Conservation (phyloP, 1,284 basidiomycete genomes). For the Puccinia novopanici region DNA sequence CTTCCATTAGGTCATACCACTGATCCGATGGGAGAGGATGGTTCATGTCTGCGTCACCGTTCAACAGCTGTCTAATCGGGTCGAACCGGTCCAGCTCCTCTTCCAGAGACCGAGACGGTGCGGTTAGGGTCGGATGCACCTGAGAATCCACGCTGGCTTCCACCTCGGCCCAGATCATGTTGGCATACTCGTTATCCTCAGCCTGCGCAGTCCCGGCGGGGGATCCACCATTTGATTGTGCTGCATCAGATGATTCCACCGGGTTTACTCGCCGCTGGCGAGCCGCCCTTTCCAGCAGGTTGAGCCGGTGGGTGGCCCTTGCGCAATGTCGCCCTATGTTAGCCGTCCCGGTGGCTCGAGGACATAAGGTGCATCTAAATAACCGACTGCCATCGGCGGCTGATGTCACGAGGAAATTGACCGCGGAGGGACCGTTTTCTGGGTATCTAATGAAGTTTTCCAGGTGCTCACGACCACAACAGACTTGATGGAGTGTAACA, state of each 20-base stretch:
- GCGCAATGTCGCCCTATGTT: background rate
- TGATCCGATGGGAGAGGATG: background rate
- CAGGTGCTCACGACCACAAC: too few species aligned
- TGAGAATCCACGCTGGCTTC: background rate
- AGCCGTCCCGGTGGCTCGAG: too few species aligned
- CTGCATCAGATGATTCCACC: background rate
- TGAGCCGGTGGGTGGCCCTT: background rate
- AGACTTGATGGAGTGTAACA: too few species aligned
- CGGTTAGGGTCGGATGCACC: too few species aligned
- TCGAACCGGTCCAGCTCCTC: background rate
- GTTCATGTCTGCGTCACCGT: background rate
- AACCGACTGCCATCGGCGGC: background rate
- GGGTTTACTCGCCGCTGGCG: too few species aligned
- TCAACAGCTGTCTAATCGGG: background rate
- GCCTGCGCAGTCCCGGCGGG: too few species aligned
- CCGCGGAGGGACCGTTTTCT: background rate
- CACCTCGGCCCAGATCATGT: background rate
- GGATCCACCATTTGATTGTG: too few species aligned
- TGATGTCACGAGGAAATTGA: background rate
- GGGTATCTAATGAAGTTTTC: too few species aligned
- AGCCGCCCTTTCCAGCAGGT: background rate
- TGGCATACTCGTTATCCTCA: background rate
- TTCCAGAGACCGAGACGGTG: background rate
- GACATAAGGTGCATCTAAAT: background rate
- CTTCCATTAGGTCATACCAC: background rate